phyloP scores from a whole-genome alignment of 495 filamentous ascomycete genomes.

The Neurospora cerealis region DNA sequence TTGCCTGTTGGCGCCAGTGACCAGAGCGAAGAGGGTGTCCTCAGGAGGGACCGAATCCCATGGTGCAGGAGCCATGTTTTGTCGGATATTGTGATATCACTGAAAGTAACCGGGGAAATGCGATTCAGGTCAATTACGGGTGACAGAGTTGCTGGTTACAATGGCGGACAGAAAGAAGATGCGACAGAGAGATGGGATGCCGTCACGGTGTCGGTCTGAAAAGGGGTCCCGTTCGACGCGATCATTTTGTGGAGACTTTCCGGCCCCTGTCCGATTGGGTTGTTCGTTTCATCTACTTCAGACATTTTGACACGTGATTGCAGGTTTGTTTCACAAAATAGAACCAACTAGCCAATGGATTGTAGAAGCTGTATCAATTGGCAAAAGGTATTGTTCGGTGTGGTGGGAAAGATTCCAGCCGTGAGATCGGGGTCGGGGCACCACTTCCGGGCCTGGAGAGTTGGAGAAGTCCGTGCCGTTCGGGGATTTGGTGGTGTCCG shows the following conservation, averaged over 20 bases:
- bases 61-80: conserved; percentile 34
- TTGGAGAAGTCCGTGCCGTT: background rate
- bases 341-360: background rate
- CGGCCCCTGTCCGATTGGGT: background rate
- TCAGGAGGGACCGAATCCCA: conserved; percentile 40
- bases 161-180: background rate
- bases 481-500: background rate
- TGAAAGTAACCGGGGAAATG: no score
- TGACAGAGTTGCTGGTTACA: background rate
- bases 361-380: background rate
- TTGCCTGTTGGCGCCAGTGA: conserved; percentile 72
- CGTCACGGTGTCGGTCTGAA: background rate
- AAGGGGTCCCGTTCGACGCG: background rate
- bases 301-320: background rate
- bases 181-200: background rate
- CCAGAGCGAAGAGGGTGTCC: conserved; percentile 43
- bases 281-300: background rate
- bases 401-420: background rate
- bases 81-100: background rate
- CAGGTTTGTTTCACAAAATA: background rate
- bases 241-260: background rate
- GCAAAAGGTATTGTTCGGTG: background rate
- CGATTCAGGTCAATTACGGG: background rate
- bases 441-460: background rate
- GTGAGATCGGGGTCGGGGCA: background rate